Evolutionary conservation across 257 asterid species (phyloP).

Genomic region (Schizonepeta tenuifolia): DNA sequence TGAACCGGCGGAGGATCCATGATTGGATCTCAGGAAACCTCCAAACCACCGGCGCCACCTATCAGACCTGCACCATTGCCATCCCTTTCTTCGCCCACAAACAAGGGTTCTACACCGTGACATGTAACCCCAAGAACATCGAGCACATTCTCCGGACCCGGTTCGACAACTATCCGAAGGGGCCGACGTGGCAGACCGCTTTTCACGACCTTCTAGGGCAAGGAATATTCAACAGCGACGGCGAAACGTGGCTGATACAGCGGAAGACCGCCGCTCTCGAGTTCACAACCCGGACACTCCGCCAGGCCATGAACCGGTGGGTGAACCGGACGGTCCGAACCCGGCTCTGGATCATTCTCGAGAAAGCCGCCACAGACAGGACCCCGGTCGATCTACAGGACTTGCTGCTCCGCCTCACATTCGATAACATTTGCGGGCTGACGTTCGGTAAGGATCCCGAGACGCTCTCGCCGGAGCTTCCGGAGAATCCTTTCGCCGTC

Average conservation of each 20-base stretch:
- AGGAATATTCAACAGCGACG: constrained; percentile 84
- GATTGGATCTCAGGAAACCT: constrained; percentile 84
- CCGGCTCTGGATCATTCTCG: constrained; percentile 67
- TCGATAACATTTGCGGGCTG: constrained; percentile 81
- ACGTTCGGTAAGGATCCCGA: constrained; percentile 86
- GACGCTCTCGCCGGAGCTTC: constrained; percentile 68
- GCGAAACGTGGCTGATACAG: constrained; percentile 84
- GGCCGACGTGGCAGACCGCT: constrained; percentile 84
- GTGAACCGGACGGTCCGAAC: constrained; percentile 80
- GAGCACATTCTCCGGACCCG: constrained; percentile 80
- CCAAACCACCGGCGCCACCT: constrained; percentile 60
- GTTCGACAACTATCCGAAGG: constrained; percentile 85
- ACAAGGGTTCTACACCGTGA: constrained; percentile 80
- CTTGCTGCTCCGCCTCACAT: constrained; percentile 65
- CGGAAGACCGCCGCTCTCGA: constrained; percentile 89
- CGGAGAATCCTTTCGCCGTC: constrained; percentile 67
- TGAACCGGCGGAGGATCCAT: constrained; percentile 64
- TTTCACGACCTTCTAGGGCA: constrained; percentile 84
- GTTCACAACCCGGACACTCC: constrained; percentile 84
- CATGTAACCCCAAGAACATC: constrained; percentile 79
- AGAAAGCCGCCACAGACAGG: constrained; percentile 54
- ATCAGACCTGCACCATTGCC: constrained; percentile 72
- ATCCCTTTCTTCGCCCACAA: constrained; percentile 64
- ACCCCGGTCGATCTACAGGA: constrained; percentile 72
- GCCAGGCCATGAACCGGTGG: constrained; percentile 95